Conservation (phyloP, 139 green algal genomes). For the Volvox africanus region DNA sequence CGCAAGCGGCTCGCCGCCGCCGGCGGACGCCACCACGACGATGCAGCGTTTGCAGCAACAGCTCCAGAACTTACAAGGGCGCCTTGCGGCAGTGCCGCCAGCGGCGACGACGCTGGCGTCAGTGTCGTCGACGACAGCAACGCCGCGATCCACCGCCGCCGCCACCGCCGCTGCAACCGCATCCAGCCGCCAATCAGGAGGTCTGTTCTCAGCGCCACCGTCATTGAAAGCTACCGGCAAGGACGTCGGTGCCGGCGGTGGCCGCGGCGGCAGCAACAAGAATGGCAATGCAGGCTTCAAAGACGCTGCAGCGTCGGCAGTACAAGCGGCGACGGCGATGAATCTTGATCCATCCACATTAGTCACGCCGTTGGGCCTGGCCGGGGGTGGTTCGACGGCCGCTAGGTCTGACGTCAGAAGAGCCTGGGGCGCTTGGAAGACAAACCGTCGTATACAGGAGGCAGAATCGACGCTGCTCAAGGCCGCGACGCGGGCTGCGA, state of each 20-base stretch:
- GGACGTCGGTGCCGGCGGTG: not conserved
- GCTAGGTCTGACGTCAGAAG: not conserved
- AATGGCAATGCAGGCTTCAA: not conserved
- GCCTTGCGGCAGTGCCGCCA: not conserved
- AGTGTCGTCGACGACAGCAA: not conserved
- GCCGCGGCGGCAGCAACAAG: not conserved
- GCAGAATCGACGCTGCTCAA: slow-evolving; percentile 30
- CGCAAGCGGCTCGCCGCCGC: slow-evolving; percentile 16
- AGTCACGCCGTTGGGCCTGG: not conserved
- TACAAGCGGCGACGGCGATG: not conserved
- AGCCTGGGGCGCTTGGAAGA: slow-evolving; percentile 45
- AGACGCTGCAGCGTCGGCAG: not conserved
- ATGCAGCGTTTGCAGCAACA: slow-evolving; percentile 35
- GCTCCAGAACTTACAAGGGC: slow-evolving; percentile 2
- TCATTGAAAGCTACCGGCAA: not conserved
- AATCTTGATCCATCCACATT: not conserved
- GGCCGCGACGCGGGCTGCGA: not conserved
- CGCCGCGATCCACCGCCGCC: not conserved
- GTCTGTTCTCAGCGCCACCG: not conserved
- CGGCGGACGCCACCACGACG: not conserved
- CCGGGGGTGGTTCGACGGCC: not conserved
- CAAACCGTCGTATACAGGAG: slow-evolving; percentile 7
- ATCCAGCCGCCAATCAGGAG: not conserved
- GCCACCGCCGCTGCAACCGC: not conserved
- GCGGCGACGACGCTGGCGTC: not conserved